Conservation (phyloP, 2,329 filamentous ascomycete genomes). For the Pseudogymnoascus sp. region DNA sequence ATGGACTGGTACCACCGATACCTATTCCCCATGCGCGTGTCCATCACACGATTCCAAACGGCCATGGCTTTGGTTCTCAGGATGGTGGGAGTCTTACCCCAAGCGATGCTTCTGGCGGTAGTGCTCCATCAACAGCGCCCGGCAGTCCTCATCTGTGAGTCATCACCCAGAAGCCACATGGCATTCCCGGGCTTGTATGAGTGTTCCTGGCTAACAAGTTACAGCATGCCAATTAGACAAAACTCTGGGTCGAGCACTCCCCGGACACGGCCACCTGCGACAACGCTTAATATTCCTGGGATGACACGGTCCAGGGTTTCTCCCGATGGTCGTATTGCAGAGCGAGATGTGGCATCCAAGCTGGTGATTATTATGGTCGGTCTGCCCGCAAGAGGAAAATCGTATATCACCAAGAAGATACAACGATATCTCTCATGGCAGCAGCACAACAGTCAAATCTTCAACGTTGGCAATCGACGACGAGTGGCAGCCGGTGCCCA, state of each 20-base stretch:
- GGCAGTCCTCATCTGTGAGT: constrained; percentile 7
- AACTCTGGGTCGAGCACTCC: constrained; percentile 73
- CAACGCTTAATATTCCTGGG: constrained; percentile 92
- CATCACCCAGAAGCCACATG: neutral
- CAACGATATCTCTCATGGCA: constrained; percentile 94
- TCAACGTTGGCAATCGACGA: constrained; percentile 91
- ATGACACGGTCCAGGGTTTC: constrained; percentile 93
- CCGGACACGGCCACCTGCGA: constrained; percentile 71
- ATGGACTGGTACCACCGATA: constrained; percentile 8
- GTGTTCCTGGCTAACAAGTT: neutral
- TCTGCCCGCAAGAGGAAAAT: constrained; percentile 89
- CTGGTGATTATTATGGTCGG: constrained; percentile 98
- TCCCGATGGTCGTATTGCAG: constrained; percentile 87
- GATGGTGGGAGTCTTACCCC: constrained; percentile 1
- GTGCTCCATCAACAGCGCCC: neutral
- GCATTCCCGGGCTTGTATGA: neutral
- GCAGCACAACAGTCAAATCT: constrained; percentile 90
- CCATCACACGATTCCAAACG: neutral
- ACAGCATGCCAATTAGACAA: constrained; percentile 59
- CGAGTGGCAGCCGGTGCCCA: constrained; percentile 64
- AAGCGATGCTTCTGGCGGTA: neutral
- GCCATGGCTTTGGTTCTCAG: neutral
- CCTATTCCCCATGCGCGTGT: neutral
- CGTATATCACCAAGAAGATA: constrained; percentile 98
- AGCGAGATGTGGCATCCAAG: constrained; percentile 91